Evolutionary conservation across 371 early-diverging fungal genomes (phyloP).

Genomic region (Haplosporangium sp.): DNA sequence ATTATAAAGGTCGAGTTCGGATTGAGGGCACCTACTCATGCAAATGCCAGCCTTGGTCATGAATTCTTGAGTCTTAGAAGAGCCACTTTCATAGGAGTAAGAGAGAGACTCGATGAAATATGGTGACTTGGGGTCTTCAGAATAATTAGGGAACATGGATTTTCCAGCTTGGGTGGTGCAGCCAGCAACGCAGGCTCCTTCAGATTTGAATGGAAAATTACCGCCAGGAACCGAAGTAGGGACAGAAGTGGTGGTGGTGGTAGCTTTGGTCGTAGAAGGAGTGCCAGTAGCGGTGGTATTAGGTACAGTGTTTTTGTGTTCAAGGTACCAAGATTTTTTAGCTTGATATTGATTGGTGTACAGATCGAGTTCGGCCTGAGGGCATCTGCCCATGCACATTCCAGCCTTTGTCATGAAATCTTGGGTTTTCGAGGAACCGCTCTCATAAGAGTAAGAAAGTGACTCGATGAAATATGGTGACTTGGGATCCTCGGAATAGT

Average conservation of each 20-base stretch:
- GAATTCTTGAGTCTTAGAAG: conserved; percentile 48
- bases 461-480: conserved; percentile 47
- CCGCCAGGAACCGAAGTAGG: conserved; percentile 3
- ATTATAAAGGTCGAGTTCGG: conserved; percentile 23
- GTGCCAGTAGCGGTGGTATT: neutral
- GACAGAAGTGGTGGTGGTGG: neutral
- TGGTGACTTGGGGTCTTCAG: conserved; percentile 65
- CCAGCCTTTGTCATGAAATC: conserved; percentile 57
- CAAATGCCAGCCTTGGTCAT: conserved; percentile 60
- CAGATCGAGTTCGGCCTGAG: conserved; percentile 33
- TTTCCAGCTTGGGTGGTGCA: conserved; percentile 40
- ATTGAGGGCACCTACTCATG: conserved; percentile 36
- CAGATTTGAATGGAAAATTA: conserved; percentile 26
- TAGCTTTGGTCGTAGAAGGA: neutral
- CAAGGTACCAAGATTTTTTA: conserved; percentile 1
- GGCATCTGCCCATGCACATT: conserved; percentile 51
- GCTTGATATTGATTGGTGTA: conserved; percentile 26
- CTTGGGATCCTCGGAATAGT: neutral
- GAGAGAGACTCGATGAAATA: conserved; percentile 53
- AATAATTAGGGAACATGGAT: conserved; percentile 33
- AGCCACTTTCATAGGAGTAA: conserved; percentile 46
- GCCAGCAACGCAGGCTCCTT: conserved; percentile 22
- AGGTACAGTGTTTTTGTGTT: too few species aligned
- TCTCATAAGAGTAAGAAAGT: conserved; percentile 48
- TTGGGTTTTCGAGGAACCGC: conserved; percentile 39